These are phyloP conservation scores for Phaeoacremonium minimum DNA, from an alignment of 2,329 filamentous ascomycete species.

Conservation along the genomic window DNA sequence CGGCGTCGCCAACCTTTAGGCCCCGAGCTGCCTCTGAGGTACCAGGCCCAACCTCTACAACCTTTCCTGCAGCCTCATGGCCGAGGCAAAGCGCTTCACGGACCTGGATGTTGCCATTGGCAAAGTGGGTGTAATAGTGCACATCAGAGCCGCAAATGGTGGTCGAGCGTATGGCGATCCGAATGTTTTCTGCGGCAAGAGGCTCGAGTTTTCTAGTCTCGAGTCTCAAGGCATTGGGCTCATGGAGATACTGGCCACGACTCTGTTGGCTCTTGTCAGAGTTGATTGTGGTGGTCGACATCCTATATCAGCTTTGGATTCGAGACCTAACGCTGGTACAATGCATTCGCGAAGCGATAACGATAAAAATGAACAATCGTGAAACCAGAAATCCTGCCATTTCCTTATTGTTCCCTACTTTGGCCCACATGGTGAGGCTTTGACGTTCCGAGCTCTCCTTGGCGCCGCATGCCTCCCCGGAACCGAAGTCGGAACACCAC, in stretches of 20 bases:
- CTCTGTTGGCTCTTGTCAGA: slow-evolving; percentile 1
- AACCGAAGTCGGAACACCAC: neutral
- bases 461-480: no score
- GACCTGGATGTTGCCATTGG: slow-evolving; percentile 1
- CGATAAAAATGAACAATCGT: no score
- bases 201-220: neutral
- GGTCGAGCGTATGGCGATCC: neutral
- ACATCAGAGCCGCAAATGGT: neutral
- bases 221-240: neutral
- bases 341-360: no score
- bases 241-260: slow-evolving; percentile 1
- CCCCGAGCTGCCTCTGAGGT: neutral
- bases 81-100: neutral
- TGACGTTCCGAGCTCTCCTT: no score
- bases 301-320: no score
- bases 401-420: no score
- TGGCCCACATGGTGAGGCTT: no score
- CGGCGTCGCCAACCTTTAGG: slow-evolving; percentile 2
- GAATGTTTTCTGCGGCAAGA: neutral
- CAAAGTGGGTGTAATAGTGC: neutral
- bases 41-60: neutral
- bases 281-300: slow-evolving; percentile 2
- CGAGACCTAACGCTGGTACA: no score
- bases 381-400: no score
- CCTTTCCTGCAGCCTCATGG: slow-evolving; percentile 2